Evolutionary conservation across 805 yeast genomes (phyloP).

Genomic region (Starmerella stigmatis): DNA sequence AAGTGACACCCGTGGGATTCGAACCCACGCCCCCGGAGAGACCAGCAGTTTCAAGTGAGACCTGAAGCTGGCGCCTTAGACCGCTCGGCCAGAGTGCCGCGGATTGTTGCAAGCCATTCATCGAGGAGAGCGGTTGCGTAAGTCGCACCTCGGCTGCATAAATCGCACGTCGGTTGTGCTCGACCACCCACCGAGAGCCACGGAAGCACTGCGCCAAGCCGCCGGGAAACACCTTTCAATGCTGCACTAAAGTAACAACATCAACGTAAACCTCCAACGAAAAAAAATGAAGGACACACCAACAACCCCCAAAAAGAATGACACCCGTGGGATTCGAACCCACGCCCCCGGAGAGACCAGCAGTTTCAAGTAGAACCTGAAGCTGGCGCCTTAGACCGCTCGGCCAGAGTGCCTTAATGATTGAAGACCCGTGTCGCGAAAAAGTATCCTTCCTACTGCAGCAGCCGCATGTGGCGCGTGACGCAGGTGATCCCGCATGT

Average conservation of each 20-base stretch:
- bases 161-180: too few species aligned
- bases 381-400: slow-evolving; percentile 21
- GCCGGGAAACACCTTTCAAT: too few species aligned
- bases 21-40: slow-evolving; percentile 21
- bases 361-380: slow-evolving; percentile 17
- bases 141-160: too few species aligned
- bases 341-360: slow-evolving; percentile 21
- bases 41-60: slow-evolving; percentile 16
- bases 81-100: slow-evolving; percentile 20
- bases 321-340: slow-evolving; percentile 21
- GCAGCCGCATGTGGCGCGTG: too few species aligned
- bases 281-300: too few species aligned
- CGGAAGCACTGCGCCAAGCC: too few species aligned
- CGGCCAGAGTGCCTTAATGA: slow-evolving; percentile 14
- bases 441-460: background rate
- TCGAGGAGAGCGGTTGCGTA: too few species aligned
- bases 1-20: slow-evolving; percentile 13
- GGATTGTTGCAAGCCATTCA: too few species aligned
- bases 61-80: slow-evolving; percentile 22
- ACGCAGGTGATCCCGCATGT: too few species aligned
- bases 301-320: slow-evolving; percentile 3
- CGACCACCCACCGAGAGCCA: too few species aligned
- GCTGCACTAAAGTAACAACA: too few species aligned
- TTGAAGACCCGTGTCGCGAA: background rate
- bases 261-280: too few species aligned